Evolutionary conservation across 768 basidiomycete genomes (phyloP), one percentile per base, ranked within the genome.

Genomic region (Suillus subluteus): DNA sequence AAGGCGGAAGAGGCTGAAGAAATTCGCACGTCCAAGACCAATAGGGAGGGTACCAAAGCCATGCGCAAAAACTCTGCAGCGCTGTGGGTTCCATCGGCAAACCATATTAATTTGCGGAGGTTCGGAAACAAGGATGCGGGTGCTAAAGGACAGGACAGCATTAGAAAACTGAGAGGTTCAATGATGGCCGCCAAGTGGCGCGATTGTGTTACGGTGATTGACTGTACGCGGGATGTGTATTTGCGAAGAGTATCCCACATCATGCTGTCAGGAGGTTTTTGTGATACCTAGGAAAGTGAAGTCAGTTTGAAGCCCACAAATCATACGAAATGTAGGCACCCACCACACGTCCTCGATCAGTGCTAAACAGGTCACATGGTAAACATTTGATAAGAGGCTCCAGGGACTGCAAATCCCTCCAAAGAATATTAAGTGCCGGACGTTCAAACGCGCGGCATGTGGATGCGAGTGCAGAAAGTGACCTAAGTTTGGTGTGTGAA

Each of bases 371-470:
- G 13, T 58, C 37, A 58, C n/a, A 16, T 23, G 62, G 46, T 58
- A 56, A 26, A 56, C 62, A 62, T 62, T 30, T 11, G 11, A 73
- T 16, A 30, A 75, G 69, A 9, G 74, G 74, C 40, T 68, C 54
- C 0, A 75, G 58, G 11, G 62, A 73, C 58, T 66, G 76, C 52
- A 75, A 30, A 37, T 70, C 62, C 41, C 62, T 63, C 75, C 74
- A 75, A 26, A 26, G 26, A 26, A 26, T 26, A 26, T 26, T 26
- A 2, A 75, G 62, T 46, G 75, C 74, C 40, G 68, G 69, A 44
- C 73, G 69, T 6, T 62, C 63, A 58, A 75, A 65, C 4, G 69
- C 67, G 41, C 48, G 70, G 61, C 74, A 75, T n/a, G 75, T 72
- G 4, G 70, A 69, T 4, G 74, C 74, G 0, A 76, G 43, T 1